Percentiles rank a stretch among this genome's conserved stretches.
These are phyloP conservation scores for Hortaea werneckii DNA, from an alignment of 2,329 filamentous ascomycete genomes.

Conservation along the genomic window DNA sequence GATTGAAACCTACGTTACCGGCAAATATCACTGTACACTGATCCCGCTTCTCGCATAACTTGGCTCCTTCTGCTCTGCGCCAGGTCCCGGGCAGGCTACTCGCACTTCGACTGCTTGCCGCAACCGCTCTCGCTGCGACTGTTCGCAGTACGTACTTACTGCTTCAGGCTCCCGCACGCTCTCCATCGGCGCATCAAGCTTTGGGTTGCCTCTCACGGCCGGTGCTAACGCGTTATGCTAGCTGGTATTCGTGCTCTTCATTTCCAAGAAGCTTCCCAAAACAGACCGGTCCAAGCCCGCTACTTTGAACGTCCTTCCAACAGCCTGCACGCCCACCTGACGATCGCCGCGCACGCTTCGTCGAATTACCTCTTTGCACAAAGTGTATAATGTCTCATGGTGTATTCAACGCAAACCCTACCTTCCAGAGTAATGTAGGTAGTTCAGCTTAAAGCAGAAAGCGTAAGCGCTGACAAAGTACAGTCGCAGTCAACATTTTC, in stretches of 20 bases:
- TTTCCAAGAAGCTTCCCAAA: too few relatives aligned
- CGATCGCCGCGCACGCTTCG: too few relatives aligned
- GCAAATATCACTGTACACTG: slow-evolving; percentile 11
- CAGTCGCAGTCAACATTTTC: slow-evolving; percentile 8
- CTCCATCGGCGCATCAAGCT: background rate
- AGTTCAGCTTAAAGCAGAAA: too few relatives aligned
- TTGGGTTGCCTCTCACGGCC: background rate
- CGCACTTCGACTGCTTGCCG: background rate
- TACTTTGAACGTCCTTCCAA: too few relatives aligned
- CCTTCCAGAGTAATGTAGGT: slow-evolving; percentile 13
- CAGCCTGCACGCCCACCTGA: too few relatives aligned
- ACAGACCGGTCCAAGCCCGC: too few relatives aligned
- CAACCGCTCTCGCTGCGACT: background rate
- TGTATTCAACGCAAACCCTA: slow-evolving; percentile 13
- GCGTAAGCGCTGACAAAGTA: background rate
- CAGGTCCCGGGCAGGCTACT: slow-evolving; percentile 2
- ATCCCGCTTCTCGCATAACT: slow-evolving; percentile 14
- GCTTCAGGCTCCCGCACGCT: background rate
- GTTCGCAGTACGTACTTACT: slow-evolving; percentile 2
- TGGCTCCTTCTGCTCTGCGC: slow-evolving; percentile 10
- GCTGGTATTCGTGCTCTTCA: too few relatives aligned
- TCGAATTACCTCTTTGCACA: slow-evolving; percentile 11
- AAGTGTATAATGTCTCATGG: slow-evolving; percentile 20
- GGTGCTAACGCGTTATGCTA: too few relatives aligned
- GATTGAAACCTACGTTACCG: slow-evolving; percentile 5